These are phyloP conservation scores for Trichoderma sp. DNA, from an alignment of 2,329 filamentous ascomycete species.

Conservation along the genomic window DNA sequence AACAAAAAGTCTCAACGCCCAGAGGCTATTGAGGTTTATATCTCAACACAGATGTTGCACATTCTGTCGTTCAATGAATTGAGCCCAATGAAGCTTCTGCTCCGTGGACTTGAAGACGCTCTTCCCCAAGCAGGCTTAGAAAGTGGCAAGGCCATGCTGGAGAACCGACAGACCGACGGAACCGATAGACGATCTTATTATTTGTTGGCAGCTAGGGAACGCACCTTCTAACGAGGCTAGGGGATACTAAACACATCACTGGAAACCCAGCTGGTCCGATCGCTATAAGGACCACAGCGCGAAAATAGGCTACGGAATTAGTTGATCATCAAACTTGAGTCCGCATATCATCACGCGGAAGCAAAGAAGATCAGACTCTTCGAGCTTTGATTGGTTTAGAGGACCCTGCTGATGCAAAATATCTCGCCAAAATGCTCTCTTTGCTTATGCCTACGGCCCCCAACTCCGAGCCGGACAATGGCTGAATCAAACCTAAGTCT, in stretches of 20 bases:
- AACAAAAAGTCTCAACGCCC: too few species aligned
- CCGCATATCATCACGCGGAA: conserved; percentile 71
- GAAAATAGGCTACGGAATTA: background rate
- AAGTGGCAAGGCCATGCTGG: conserved; percentile 38
- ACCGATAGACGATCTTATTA: conserved; percentile 45
- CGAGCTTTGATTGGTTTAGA: conserved; percentile 65
- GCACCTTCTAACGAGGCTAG: too few species aligned
- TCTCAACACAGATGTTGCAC: too few species aligned
- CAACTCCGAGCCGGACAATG: conserved; percentile 34
- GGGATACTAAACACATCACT: too few species aligned
- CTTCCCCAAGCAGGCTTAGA: conserved; percentile 62
- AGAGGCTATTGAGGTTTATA: too few species aligned
- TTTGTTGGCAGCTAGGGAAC: too few species aligned
- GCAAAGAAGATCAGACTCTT: conserved; percentile 71
- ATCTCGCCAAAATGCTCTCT: conserved; percentile 75
- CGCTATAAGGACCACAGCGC: background rate
- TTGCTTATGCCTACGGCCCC: conserved; percentile 54
- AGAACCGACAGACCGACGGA: conserved; percentile 31
- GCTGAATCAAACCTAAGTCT: conserved; percentile 35
- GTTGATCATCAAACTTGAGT: conserved; percentile 37
- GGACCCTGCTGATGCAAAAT: conserved; percentile 66
- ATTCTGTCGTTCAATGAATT: background rate
- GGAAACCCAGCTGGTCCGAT: background rate
- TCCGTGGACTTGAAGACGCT: conserved; percentile 51
- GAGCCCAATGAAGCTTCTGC: background rate